Conservation (phyloP, 169 alveolate species). For the Cryptosporidium bovis region DNA sequence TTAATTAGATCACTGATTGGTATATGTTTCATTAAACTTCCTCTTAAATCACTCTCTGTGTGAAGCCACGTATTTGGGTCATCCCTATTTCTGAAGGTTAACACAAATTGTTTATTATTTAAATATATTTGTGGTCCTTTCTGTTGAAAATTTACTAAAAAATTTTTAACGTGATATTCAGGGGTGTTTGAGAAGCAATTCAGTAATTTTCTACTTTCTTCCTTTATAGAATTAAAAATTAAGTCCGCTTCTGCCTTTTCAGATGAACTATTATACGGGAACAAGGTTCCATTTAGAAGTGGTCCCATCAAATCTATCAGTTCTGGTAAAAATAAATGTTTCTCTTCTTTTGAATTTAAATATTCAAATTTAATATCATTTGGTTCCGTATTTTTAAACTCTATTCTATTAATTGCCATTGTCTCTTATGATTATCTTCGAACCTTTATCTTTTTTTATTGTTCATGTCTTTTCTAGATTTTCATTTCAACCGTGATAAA, state of each 20-base stretch:
- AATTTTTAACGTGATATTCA: constrained; percentile 33
- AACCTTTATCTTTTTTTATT: background rate
- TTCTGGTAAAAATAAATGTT: constrained; percentile 55
- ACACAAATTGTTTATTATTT: constrained; percentile 54
- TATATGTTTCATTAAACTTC: constrained; percentile 2
- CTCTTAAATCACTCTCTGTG: background rate
- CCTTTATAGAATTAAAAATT: constrained; percentile 38
- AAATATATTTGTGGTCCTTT: constrained; percentile 50
- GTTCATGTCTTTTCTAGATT: background rate
- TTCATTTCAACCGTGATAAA: background rate
- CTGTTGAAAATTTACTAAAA: constrained; percentile 20
- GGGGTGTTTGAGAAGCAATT: constrained; percentile 52
- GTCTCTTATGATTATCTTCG: background rate
- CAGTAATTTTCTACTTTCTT: constrained; percentile 16
- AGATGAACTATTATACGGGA: constrained; percentile 34
- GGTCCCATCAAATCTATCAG: constrained; percentile 67
- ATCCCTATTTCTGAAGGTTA: constrained; percentile 44
- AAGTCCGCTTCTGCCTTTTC: constrained; percentile 42
- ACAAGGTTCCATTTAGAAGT: constrained; percentile 61
- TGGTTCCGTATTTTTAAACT: background rate
- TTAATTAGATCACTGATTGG: constrained; percentile 45
- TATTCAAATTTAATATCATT: background rate
- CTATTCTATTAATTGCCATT: background rate
- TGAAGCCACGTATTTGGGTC: constrained; percentile 54
- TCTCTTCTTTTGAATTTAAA: constrained; percentile 1